Base-by-base conservation (phyloP, 2,329 filamentous ascomycete species). In the Stemphylium lycopersici region DNA sequence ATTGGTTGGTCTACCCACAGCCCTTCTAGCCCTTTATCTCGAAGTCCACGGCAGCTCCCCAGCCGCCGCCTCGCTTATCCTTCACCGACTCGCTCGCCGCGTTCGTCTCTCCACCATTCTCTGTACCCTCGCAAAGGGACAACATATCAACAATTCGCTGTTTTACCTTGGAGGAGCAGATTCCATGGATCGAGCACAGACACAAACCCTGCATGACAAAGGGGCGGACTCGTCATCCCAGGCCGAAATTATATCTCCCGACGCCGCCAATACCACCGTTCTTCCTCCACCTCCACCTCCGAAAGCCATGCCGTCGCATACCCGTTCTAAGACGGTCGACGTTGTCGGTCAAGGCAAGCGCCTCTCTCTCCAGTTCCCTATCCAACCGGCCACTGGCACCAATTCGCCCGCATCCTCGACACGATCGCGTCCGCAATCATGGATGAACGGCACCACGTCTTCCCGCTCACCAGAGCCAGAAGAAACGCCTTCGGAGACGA, bases 361-460 rank as follows among this genome's bases (percentile, higher is more conserved):
- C 50, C 73, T 81, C 52, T 81, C 79, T 16, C 66, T 81, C 46
- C 79, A 78, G 37, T 80, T 82, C 55, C 80, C 80, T 26, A 77
- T 82, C 40, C 78, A 79, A 56, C 73, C 76, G 8, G 59, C 68
- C 64, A 59, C 66, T 33, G 64, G 63, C 55, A 66, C 63, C 69
- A 73, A 44, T 56, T 71, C 74, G 3, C 70, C 70, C 6, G 44
- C 48, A 36, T 61, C 64, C 51, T 68, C 73, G 18, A 71, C 63
- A 40, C 73, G 66, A 47, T 74, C 72, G 13, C 73, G 74, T 34
- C 74, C 74, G 4, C 71, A 73, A 39, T 78, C 75, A 20, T 76
- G 74, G 68, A 55, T 78, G 53, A 58, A 74, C 58, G 56, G 72
- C 40, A 37, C 68, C 47, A 63, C 75, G 56, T 57, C 67, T 6